These are phyloP conservation scores for Aciculosporium take DNA, from an alignment of 2,329 filamentous ascomycete species.

Conservation along the genomic window DNA sequence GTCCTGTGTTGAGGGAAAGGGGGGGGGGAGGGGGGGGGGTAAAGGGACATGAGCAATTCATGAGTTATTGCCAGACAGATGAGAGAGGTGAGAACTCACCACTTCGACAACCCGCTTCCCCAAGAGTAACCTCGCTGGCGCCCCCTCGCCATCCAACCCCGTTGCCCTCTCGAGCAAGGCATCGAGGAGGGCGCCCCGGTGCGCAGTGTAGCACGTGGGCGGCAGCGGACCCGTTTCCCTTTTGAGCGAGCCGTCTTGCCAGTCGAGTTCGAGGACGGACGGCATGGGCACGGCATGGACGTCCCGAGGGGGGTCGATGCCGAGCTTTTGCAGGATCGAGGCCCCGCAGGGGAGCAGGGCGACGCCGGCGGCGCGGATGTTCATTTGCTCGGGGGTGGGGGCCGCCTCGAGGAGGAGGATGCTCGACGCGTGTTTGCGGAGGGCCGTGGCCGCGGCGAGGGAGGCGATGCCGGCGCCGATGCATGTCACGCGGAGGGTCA, in stretches of 20 bases:
- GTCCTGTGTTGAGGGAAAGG: neutral
- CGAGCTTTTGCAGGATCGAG: neutral
- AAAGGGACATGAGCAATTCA: no score
- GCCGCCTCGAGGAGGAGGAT: slow-evolving; percentile 1
- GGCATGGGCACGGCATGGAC: neutral
- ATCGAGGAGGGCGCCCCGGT: neutral
- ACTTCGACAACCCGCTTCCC: neutral
- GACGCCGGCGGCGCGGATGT: neutral
- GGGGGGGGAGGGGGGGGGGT: no score
- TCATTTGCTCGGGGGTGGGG: neutral
- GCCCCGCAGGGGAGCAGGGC: neutral
- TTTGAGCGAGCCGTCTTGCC: neutral
- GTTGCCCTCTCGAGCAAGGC: neutral
- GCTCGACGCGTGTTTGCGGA: slow-evolving; percentile 1
- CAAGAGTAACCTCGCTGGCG: neutral
- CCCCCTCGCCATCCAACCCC: neutral
- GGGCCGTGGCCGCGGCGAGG: neutral
- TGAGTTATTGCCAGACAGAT: no score
- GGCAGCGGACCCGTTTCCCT: neutral
- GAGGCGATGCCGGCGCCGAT: neutral
- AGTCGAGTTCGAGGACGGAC: neutral
- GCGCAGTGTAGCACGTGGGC: neutral
- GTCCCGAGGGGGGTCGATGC: neutral
- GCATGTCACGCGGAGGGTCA: neutral
- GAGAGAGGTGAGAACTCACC: neutral